Percentiles rank a stretch among this genome's conserved stretches.
Evolutionary conservation across 2,329 filamentous ascomycete species (phyloP).

Genomic region (Zasmidium cellare): DNA sequence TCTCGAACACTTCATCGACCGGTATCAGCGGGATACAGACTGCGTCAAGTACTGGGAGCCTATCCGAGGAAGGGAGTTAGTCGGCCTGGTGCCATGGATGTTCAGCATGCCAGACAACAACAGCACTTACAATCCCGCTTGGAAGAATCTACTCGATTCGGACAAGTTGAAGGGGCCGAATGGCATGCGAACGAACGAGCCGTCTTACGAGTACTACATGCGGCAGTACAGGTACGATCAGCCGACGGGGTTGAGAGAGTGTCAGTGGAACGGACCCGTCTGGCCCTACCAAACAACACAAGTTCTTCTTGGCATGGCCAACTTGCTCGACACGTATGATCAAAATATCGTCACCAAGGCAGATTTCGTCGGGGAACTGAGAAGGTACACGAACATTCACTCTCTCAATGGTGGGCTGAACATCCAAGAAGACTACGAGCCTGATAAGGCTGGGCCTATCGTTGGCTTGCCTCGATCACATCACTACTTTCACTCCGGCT

Average conservation of each 20-base stretch:
- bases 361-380: conserved; percentile 41
- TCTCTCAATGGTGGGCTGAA: conserved; percentile 39
- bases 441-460: conserved; percentile 43
- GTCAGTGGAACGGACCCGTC: conserved; percentile 48
- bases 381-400: conserved; percentile 43
- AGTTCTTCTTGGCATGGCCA: conserved; percentile 42
- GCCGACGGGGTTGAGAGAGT: conserved; percentile 39
- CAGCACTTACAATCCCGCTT: conserved; percentile 38
- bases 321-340: conserved; percentile 45
- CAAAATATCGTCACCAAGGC: conserved; percentile 29
- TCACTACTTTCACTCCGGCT: conserved; percentile 51
- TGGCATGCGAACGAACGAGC: conserved; percentile 46
- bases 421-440: conserved; percentile 47
- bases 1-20: conserved; percentile 47
- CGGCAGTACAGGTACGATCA: conserved; percentile 41
- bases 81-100: conserved; percentile 46
- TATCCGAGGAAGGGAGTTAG: conserved; percentile 46
- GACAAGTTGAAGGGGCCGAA: conserved; percentile 37
- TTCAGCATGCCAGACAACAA: conserved; percentile 45
- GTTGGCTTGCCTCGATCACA: conserved; percentile 45
- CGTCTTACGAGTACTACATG: conserved; percentile 49
- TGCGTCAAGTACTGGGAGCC: conserved; percentile 42
- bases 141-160: conserved; percentile 39
- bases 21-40: conserved; percentile 40
- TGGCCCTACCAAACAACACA: conserved; percentile 49